These are phyloP conservation scores for Chaetomium sp. DNA, from an alignment of 2,329 filamentous ascomycete species.

Conservation along the genomic window DNA sequence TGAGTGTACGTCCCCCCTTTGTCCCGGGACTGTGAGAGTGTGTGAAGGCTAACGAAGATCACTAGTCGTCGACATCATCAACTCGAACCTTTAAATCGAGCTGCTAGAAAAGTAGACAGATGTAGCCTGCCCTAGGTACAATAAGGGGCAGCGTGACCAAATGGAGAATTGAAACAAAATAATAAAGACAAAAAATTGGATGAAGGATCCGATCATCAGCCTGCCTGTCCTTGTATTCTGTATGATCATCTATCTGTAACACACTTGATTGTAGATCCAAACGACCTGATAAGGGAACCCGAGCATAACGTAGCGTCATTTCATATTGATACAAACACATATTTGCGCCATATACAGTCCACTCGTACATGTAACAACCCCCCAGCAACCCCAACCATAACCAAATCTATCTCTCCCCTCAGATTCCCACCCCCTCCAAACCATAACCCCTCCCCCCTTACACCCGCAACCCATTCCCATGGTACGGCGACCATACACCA, in stretches of 20 bases:
- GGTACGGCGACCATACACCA: constrained; percentile 66
- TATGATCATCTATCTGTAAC: no score
- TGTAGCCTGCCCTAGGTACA: not conserved
- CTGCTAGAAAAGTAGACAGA: not conserved
- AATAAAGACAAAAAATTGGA: not conserved
- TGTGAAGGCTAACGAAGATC: constrained; percentile 2
- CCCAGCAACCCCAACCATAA: no score
- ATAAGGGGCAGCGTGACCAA: not conserved
- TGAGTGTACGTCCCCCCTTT: constrained; percentile 58
- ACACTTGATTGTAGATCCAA: no score
- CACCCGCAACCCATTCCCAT: constrained; percentile 52
- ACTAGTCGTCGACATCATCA: constrained; percentile 54
- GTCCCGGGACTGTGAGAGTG: not conserved
- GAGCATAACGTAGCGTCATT: not conserved
- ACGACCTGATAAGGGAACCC: no score
- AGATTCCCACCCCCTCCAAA: not conserved
- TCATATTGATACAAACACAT: constrained; percentile 10
- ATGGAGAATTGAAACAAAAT: no score
- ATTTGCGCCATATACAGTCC: constrained; percentile 8
- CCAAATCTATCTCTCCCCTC: no score
- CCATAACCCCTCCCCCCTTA: constrained; percentile 27
- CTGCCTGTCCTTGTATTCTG: not conserved
- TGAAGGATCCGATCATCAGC: constrained; percentile 1
- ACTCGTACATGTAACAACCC: no score
- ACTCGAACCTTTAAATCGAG: constrained; percentile 43